These are phyloP conservation scores for Clitopilus hobsonii DNA, from an alignment of 768 basidiomycete species.

Conservation along the genomic window DNA sequence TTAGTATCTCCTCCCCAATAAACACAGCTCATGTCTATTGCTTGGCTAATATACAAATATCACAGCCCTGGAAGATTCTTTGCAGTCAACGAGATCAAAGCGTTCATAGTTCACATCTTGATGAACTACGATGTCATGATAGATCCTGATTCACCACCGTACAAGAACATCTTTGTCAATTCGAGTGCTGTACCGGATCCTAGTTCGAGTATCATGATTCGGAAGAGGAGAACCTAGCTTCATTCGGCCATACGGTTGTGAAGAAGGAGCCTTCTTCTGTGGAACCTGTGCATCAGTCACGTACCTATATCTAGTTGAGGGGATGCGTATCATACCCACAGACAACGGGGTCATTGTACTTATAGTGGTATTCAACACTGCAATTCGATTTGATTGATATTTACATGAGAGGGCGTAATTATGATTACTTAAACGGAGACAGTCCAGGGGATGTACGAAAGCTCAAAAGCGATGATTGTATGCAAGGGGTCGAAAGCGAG, in stretches of 20 bases:
- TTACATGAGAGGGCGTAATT: too few species aligned
- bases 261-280: too few species aligned
- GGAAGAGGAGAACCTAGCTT: too few species aligned
- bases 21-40: neutral
- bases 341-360: too few species aligned
- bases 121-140: slow-evolving; percentile 12
- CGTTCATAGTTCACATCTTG: slow-evolving; percentile 10
- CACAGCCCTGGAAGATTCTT: slow-evolving; percentile 13
- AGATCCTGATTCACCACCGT: slow-evolving; percentile 9
- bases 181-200: neutral
- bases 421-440: too few species aligned
- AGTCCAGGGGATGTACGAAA: neutral
- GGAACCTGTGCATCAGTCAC: too few species aligned
- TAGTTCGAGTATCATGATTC: neutral
- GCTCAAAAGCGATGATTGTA: neutral
- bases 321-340: too few species aligned
- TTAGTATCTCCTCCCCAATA: slow-evolving; percentile 2
- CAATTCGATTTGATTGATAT: too few species aligned
- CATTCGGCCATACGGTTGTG: too few species aligned
- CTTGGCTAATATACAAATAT: neutral
- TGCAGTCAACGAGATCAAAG: slow-evolving; percentile 11
- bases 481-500: too few species aligned
- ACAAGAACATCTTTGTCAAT: slow-evolving; percentile 10
- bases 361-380: too few species aligned
- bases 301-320: too few species aligned